Evolutionary conservation across 176 grass and related monocot genomes (phyloP), one percentile per base, ranked within the genome.

Genomic region (Carex cristatella): DNA sequence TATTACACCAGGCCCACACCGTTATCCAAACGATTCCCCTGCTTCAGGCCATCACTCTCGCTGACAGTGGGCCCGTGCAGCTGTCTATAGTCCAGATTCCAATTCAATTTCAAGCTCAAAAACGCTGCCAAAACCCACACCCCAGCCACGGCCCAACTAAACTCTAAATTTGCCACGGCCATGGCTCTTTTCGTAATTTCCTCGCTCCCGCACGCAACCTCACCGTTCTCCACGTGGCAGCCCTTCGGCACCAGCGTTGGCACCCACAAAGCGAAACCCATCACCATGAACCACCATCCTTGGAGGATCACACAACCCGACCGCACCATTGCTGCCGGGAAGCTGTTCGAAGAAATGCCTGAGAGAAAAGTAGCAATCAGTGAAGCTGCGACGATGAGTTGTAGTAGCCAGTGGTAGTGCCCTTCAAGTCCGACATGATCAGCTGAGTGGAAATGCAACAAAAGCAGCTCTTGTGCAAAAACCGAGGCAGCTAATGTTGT

Each of bases 401-500:
- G 92, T 18, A 97, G 81, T 13, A 97, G 90, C 92, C 94, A 94
- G 90, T 97, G 94, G 89, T 94, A 97, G 71, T 94, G 94, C 30
- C 94, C 90, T 84, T 97, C 90, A 56, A 97, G 85, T 0, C 92
- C 94, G 3, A 61, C 78, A 84, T 97, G 94, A 65, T 97, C 88
- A 0, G 88, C 83, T 4, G 92, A 94, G 90, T 92, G 94, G 84
- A 92, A 85, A 58, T 91, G 87, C 65, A 97, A 87, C 2, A 97
- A 77, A 81, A 97, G 91, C 42, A 97, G 81, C 70, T 97, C 92
- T 69, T 94, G 89, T 44, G 88, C 90, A 56, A 97, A 97, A 64
- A 91, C 90, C 11, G 94, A 92, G 32, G 90, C 87, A 14, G 90
- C 92, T n/a, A 94, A 85, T 69, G 81, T 87, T 15, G 86, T 76